These are phyloP conservation scores for Exophiala alcalophila DNA, from an alignment of 2,329 filamentous ascomycete species.

Conservation along the genomic window DNA sequence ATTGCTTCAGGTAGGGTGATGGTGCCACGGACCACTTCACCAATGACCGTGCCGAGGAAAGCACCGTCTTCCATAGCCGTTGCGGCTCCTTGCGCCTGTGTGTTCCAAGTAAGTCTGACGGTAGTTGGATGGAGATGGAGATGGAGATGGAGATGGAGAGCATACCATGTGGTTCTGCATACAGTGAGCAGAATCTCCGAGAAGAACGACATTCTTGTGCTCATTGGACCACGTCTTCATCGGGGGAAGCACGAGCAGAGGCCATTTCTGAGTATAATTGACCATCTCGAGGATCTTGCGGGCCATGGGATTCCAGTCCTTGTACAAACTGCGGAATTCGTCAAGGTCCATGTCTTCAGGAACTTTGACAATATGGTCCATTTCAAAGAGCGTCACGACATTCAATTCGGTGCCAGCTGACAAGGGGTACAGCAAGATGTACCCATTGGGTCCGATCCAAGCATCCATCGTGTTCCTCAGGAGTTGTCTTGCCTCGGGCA, in stretches of 20 bases:
- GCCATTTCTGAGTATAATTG: slow-evolving; percentile 45
- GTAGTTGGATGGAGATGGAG: background rate
- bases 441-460: slow-evolving; percentile 27
- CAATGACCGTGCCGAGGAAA: slow-evolving; percentile 41
- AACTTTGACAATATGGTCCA: slow-evolving; percentile 23
- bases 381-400: slow-evolving; percentile 25
- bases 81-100: slow-evolving; percentile 43
- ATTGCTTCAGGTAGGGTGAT: slow-evolving; percentile 38
- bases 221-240: slow-evolving; percentile 43
- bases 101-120: background rate
- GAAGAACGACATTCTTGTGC: slow-evolving; percentile 44
- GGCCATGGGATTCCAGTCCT: slow-evolving; percentile 20
- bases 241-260: slow-evolving; percentile 44
- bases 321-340: slow-evolving; percentile 22
- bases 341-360: slow-evolving; percentile 21
- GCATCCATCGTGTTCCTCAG: slow-evolving; percentile 26
- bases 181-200: slow-evolving; percentile 39
- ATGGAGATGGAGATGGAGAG: too few species aligned
- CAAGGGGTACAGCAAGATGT: slow-evolving; percentile 28
- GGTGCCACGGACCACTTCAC: slow-evolving; percentile 36
- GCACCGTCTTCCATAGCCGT: slow-evolving; percentile 47
- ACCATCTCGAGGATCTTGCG: slow-evolving; percentile 21
- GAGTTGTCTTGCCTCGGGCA: slow-evolving; percentile 23
- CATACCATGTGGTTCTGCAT: slow-evolving; percentile 43
- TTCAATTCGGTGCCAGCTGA: slow-evolving; percentile 27